Conservation (phyloP, 371 early-diverging fungal species). For the Caulochytrium protostelioides region DNA sequence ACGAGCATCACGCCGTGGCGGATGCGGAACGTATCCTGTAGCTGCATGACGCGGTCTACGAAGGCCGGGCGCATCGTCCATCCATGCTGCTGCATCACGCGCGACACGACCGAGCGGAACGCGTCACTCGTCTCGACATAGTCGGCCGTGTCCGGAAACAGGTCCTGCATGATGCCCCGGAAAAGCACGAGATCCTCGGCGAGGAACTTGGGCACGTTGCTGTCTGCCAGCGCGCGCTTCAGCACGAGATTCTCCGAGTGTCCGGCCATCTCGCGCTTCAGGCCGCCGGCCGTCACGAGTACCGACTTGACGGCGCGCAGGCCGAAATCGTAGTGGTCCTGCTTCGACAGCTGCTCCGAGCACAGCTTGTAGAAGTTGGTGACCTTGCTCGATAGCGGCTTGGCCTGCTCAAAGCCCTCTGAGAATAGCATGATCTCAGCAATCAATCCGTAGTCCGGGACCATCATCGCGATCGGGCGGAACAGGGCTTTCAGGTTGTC, state of each 20-base stretch:
- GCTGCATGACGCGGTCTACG: constrained; percentile 23
- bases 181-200: constrained; percentile 31
- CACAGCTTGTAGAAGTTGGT: constrained; percentile 36
- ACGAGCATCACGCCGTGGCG: constrained; percentile 38
- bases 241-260: constrained; percentile 27
- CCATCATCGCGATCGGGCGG: constrained; percentile 40
- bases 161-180: constrained; percentile 24
- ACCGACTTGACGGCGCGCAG: constrained; percentile 38
- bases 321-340: constrained; percentile 37
- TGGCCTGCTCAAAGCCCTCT: constrained; percentile 36
- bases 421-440: constrained; percentile 38
- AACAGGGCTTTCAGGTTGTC: constrained; percentile 35
- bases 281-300: constrained; percentile 31
- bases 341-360: constrained; percentile 35
- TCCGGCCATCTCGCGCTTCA: constrained; percentile 27
- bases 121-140: constrained; percentile 10
- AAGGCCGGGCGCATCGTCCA: constrained; percentile 19
- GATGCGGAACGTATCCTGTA: constrained; percentile 30
- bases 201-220: constrained; percentile 34
- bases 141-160: constrained; percentile 27
- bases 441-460: constrained; percentile 36
- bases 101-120: constrained; percentile 8
- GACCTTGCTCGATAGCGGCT: constrained; percentile 27
- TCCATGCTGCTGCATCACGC: constrained; percentile 14
- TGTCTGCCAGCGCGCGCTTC: constrained; percentile 27